Evolutionary conservation across 257 asterid species (phyloP).

Genomic region (Coffea eugenioides): DNA sequence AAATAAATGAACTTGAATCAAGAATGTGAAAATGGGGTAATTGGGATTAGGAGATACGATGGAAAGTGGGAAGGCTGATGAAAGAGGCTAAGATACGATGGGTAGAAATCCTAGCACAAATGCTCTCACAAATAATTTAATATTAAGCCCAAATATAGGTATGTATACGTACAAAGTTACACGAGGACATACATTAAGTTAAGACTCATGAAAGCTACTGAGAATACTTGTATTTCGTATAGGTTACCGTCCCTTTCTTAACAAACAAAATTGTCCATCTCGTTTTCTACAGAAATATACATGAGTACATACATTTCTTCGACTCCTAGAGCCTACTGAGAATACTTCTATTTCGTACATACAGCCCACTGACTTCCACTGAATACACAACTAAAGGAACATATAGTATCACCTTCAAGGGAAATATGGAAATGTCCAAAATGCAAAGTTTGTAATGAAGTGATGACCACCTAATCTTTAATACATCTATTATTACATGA

Average conservation of each 20-base stretch:
- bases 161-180: too few species aligned
- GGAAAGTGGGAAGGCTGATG: neutral
- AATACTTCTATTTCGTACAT: neutral
- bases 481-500: neutral
- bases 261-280: too few species aligned
- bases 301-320: neutral
- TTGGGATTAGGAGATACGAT: neutral
- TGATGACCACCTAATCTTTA: neutral
- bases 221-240: too few species aligned
- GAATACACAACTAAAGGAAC: neutral
- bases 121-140: neutral
- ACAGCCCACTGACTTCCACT: neutral
- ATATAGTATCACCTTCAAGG: too few species aligned
- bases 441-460: neutral
- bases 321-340: neutral
- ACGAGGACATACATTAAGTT: too few species aligned
- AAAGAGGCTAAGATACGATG: neutral
- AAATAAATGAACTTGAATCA: neutral
- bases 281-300: neutral
- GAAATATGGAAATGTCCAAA: neutral
- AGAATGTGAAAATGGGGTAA: neutral
- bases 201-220: too few species aligned
- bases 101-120: neutral
- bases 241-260: too few species aligned
- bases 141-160: too few species aligned